Percentiles rank a stretch among this genome's conserved stretches.
phyloP scores from a whole-genome alignment of 768 basidiomycete species.

The Boletus speciosus region DNA sequence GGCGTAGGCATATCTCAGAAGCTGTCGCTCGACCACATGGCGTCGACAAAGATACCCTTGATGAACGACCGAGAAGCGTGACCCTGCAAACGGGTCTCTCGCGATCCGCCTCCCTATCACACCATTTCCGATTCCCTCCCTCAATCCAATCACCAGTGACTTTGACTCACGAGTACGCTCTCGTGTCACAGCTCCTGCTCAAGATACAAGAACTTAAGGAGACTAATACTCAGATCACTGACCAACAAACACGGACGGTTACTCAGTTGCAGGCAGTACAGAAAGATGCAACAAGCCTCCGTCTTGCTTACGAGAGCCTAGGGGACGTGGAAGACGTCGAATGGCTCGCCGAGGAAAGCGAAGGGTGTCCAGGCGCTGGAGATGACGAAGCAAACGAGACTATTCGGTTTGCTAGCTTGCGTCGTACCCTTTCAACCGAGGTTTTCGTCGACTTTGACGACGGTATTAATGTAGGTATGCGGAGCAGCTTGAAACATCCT shows the following conservation, averaged over 20 bases:
- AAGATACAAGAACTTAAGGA: conserved; percentile 80
- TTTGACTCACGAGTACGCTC: conserved; percentile 39
- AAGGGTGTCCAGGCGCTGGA: conserved; percentile 26
- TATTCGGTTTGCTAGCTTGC: conserved; percentile 30
- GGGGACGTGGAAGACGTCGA: conserved; percentile 46
- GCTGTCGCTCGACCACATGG: conserved; percentile 12
- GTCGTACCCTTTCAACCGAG: conserved; percentile 24
- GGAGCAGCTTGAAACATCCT: conserved; percentile 23
- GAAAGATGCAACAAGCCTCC: conserved; percentile 67
- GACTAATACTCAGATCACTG: conserved; percentile 62
- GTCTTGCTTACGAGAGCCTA: conserved; percentile 65
- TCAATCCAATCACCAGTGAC: conserved; percentile 13
- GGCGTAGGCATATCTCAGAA: conserved; percentile 32
- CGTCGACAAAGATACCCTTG: conserved; percentile 5
- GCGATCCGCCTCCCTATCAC: conserved; percentile 27
- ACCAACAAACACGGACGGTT: conserved; percentile 61
- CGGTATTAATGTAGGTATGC: conserved; percentile 22
- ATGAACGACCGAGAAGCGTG: conserved; percentile 18
- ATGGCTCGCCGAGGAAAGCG: conserved; percentile 43
- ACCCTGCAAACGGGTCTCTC: conserved; percentile 17
- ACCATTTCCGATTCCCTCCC: conserved; percentile 13
- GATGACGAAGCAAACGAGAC: conserved; percentile 31
- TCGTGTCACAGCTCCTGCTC: conserved; percentile 66
- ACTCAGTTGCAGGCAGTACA: conserved; percentile 65
- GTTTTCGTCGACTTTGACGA: conserved; percentile 18